Base-by-base conservation (phyloP, 2,329 filamentous ascomycete genomes). In the Colletotrichum salicis region DNA sequence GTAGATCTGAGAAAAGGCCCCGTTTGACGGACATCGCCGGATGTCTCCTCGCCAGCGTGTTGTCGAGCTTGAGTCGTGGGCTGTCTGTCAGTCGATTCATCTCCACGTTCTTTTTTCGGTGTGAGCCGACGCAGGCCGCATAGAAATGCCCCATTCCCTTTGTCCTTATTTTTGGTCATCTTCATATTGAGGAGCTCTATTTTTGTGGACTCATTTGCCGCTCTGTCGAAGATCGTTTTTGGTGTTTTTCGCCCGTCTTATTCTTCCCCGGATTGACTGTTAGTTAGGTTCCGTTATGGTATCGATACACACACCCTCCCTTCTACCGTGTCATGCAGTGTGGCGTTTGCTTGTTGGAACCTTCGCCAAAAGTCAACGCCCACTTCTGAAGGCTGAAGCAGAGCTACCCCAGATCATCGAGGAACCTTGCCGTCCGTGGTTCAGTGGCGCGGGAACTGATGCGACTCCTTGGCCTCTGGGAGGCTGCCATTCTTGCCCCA, bases 111-210 rank as follows among this genome's bases (percentile, higher is more conserved):
- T 55, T n/a, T 31, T 31, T 29, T 12, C 33, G 22, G 59, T 4
- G 24, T 51, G 37, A 61, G 68, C 68, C 64, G 68, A 67, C 27
- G 41, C 45, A 71, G 59, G 54, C 69, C 59, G 65, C 69, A 69
- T 69, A 55, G 29, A 68, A 55, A 19, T 7, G 58, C 27, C 69
- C 64, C 58, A 48, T 71, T 37, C 13, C 15, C 41, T 58, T 64
- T 63, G 64, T 63, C 69, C 55, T 58, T 58, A 48, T 48, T 63
- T 31, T 56, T 48, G 54, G 56, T 29, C n/a, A 55, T 48, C 22
- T 22, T 55, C 48, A 52, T 22, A 8, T 35, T 4, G 5, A 29
- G 31, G 19, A 5, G 19, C 33, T n/a, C 19, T 19, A 12, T 11
- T 33, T 56, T 24, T 7, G 54, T 54, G 45, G 54, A 35, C 24